Percentiles rank a stretch among this genome's conserved stretches.
Conservation (phyloP, 2,329 filamentous ascomycete species). For the Talaromyces sp. region DNA sequence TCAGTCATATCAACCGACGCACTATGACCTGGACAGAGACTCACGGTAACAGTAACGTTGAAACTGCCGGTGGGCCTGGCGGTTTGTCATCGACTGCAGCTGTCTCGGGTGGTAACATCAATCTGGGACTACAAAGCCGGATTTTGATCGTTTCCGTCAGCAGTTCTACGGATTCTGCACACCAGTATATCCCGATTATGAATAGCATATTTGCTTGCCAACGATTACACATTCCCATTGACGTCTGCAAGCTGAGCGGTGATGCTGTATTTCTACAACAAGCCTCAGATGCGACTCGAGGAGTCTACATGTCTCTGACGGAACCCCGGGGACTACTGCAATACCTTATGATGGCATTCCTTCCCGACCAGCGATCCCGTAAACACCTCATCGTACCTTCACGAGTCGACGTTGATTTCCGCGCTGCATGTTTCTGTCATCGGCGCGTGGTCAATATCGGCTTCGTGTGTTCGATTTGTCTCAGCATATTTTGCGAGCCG, state of each 20-base stretch:
- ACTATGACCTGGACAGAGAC: conserved; percentile 62
- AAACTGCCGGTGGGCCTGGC: conserved; percentile 35
- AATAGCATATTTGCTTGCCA: conserved; percentile 96
- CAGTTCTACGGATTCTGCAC: conserved; percentile 79
- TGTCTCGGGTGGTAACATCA: conserved; percentile 33
- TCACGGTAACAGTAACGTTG: conserved; percentile 43
- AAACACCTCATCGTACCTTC: conserved; percentile 71
- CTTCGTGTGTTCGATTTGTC: conserved; percentile 92
- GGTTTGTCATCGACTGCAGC: conserved; percentile 22
- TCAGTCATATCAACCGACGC: conserved; percentile 86
- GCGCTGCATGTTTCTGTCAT: conserved; percentile 98
- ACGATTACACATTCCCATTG: conserved; percentile 81
- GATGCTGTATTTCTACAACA: conserved; percentile 92
- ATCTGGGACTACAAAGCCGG: conserved; percentile 63
- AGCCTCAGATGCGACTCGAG: conserved; percentile 70
- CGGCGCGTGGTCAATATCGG: conserved; percentile 84
- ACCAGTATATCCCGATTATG: conserved; percentile 97
- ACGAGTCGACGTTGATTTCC: conserved; percentile 86
- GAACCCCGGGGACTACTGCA: conserved; percentile 72
- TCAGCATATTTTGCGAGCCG: conserved; percentile 83
- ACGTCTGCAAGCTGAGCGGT: conserved; percentile 81
- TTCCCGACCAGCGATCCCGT: conserved; percentile 66
- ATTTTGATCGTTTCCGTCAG: conserved; percentile 90
- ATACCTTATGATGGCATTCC: conserved; percentile 90
- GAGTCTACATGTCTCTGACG: conserved; percentile 64